Evolutionary conservation across 2,329 filamentous ascomycete genomes (phyloP), one percentile per base, ranked within the genome.

Genomic region (Berkeleyomyces rouxiae): DNA sequence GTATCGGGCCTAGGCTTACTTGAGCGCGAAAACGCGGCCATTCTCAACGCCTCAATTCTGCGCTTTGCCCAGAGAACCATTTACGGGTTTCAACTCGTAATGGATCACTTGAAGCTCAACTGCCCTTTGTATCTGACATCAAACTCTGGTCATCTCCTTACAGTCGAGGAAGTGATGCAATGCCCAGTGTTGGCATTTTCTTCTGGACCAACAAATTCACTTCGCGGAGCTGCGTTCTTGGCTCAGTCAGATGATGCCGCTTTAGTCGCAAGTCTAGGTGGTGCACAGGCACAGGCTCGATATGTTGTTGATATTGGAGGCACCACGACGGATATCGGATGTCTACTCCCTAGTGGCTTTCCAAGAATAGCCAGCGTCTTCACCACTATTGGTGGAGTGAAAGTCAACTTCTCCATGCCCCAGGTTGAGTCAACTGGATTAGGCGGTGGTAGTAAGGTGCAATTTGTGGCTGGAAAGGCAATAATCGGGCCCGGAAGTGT

Each of bases 11-110:
- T 72, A 31, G 73, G 66, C 63, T 73, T 78, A 37, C 71, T 78
- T 0, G 78, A 77, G 65, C 73, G 79, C 9, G 79, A 81, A 67
- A 81, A 81, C 66, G 78, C 79, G 2, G 74, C 74, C 6, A 79
- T 81, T 31, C 71, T 81, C 57, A 81, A 81, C 66, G 78, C 78
- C 2, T 74, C 78, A 16, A 75, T 81, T 36, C 70, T 78, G 16
- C 69, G 70, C 7, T 77, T 78, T 63, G 78, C 78, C 0, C 71
- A 72, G 11, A 72, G 71, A 51, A 80, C 78, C 0, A 76, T 79
- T 59, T 67, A 69, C 1, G 72, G 73, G 2, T 80, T 81, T 66
- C 71, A 73, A 59, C 70, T 70, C 44, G 77, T 79, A 16, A 76
- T 79, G 68, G 68, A 69, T 42, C 71, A 71, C 9, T 69, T 81